These are phyloP conservation scores for Ceratocystis ficicola DNA, from an alignment of 2,329 filamentous ascomycete genomes.

Conservation along the genomic window DNA sequence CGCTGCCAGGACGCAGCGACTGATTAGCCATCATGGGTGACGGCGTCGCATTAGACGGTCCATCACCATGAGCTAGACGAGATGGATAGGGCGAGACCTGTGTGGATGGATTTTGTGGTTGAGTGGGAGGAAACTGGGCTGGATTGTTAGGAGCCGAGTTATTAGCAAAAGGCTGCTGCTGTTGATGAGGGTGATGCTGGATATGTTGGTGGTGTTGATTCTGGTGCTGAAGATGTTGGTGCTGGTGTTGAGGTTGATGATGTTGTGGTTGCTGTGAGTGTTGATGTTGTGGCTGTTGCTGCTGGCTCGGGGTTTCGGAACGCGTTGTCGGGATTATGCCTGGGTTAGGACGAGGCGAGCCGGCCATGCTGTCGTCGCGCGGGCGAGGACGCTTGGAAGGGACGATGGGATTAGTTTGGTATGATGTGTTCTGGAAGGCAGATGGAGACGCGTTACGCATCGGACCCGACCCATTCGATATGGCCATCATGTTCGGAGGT, in stretches of 20 bases:
- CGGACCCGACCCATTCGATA: slow-evolving; percentile 38
- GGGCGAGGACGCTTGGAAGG: slow-evolving; percentile 79
- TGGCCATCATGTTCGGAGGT: slow-evolving; percentile 25
- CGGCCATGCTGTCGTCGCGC: slow-evolving; percentile 69
- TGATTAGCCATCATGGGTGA: slow-evolving; percentile 88
- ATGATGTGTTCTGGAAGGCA: slow-evolving; percentile 58
- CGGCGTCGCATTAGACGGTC: slow-evolving; percentile 72
- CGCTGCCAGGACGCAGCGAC: slow-evolving; percentile 57
- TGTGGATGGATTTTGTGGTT: slow-evolving; percentile 8
- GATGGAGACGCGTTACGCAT: slow-evolving; percentile 73
- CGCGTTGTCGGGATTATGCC: slow-evolving; percentile 69
- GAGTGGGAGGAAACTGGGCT: slow-evolving; percentile 3
- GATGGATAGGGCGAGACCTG: slow-evolving; percentile 57
- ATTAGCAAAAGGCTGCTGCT: slow-evolving; percentile 6
- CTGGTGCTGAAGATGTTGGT: slow-evolving; percentile 30
- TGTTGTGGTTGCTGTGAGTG: slow-evolving; percentile 3
- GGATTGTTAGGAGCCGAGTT: not conserved
- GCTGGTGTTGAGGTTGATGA: slow-evolving; percentile 39
- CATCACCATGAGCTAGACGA: slow-evolving; percentile 69
- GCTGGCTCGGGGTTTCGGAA: slow-evolving; percentile 73
- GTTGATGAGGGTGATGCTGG: not conserved
- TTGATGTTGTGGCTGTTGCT: slow-evolving; percentile 37
- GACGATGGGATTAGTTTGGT: slow-evolving; percentile 74
- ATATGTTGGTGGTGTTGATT: slow-evolving; percentile 1
- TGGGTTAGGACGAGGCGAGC: slow-evolving; percentile 65